Conservation (phyloP, 345 rosid genomes). For the Salix exigua region DNA sequence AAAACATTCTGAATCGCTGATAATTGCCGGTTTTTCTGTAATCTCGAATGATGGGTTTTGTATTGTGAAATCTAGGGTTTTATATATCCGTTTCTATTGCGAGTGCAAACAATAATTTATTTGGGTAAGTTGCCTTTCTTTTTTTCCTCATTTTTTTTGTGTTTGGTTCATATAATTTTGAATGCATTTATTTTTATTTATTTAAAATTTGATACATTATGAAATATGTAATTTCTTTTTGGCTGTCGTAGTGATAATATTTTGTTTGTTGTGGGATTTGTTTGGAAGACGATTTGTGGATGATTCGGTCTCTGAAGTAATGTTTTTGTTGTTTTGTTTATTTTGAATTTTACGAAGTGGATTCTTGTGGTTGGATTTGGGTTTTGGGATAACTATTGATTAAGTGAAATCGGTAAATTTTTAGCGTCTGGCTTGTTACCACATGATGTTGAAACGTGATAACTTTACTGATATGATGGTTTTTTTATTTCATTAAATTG, state of each 20-base stretch:
- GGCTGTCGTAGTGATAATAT: not conserved
- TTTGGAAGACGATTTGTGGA: not conserved
- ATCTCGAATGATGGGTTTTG: constrained; percentile 33
- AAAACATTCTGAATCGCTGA: not conserved
- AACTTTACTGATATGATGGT: not conserved
- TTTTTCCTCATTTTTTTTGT: not conserved
- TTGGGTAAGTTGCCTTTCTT: constrained; percentile 5
- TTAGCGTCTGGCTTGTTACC: not conserved
- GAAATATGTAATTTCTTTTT: not conserved
- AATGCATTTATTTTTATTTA: not conserved
- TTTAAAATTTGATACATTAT: not conserved
- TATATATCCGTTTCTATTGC: not conserved
- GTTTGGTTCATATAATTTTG: not conserved
- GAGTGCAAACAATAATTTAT: not conserved
- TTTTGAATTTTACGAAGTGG: not conserved
- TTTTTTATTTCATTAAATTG: not conserved
- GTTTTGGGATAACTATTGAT: not conserved
- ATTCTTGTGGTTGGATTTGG: not conserved
- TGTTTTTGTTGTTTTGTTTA: no score
- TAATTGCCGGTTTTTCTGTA: not conserved
- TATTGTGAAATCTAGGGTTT: constrained; percentile 47
- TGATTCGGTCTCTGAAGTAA: not conserved
- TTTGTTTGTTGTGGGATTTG: not conserved
- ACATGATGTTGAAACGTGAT: not conserved
- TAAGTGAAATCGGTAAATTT: not conserved